Percentiles rank a stretch among this genome's conserved stretches.
Evolutionary conservation across 441 rosid species (phyloP).

Genomic region (Euphorbia celastroides): DNA sequence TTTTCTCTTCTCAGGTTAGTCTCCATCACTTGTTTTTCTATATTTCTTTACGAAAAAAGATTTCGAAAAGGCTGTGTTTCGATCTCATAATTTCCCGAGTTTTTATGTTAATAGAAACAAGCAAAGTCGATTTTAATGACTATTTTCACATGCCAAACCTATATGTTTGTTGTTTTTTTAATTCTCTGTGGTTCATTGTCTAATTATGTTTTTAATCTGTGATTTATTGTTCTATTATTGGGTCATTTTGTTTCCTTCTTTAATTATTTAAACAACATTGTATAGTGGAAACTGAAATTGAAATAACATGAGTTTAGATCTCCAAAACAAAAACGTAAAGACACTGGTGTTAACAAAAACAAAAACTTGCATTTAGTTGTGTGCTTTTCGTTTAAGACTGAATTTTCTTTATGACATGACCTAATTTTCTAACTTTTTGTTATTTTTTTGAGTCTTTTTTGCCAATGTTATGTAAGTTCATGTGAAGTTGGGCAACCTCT

Average conservation of each 20-base stretch:
- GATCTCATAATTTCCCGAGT: too few species aligned
- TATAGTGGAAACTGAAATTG: background rate
- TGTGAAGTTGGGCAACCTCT: background rate
- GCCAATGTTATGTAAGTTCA: background rate
- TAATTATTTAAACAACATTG: background rate
- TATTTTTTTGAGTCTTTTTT: background rate
- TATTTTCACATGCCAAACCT: too few species aligned
- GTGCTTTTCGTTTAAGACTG: background rate
- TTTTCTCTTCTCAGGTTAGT: slow-evolving; percentile 1
- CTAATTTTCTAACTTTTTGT: background rate
- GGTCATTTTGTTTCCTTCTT: background rate
- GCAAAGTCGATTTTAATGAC: too few species aligned
- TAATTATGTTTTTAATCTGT: background rate
- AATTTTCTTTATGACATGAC: background rate
- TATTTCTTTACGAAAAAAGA: background rate
- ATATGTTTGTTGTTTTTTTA: background rate
- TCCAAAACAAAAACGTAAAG: too few species aligned
- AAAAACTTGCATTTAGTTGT: background rate
- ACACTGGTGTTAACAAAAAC: too few species aligned
- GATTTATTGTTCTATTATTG: background rate
- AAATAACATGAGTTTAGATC: too few species aligned
- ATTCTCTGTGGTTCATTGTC: background rate
- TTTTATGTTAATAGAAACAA: too few species aligned
- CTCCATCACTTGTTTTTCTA: background rate
- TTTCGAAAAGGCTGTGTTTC: background rate